These are phyloP conservation scores for Ramaria rubella DNA, from an alignment of 768 basidiomycete genomes.

Conservation along the genomic window DNA sequence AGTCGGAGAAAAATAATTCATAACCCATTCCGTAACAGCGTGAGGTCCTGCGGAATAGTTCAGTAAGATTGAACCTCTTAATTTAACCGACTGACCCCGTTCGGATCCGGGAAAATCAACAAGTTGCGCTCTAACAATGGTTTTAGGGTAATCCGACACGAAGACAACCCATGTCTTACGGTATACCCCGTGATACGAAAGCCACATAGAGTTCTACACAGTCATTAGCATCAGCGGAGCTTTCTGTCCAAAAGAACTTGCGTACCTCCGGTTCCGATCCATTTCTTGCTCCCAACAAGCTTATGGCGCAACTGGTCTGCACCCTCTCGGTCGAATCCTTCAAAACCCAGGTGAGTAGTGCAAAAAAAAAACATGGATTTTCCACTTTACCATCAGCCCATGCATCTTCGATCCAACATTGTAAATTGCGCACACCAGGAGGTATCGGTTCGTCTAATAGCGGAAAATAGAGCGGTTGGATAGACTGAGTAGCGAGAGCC, in stretches of 20 bases:
- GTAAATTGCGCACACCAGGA: slow-evolving; percentile 70
- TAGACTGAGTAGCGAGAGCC: slow-evolving; percentile 58
- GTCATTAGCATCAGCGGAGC: slow-evolving; percentile 2
- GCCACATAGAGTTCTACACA: slow-evolving; percentile 69
- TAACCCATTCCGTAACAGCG: slow-evolving; percentile 63
- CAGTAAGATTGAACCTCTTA: not conserved
- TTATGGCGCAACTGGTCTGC: slow-evolving; percentile 48
- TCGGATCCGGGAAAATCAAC: slow-evolving; percentile 55
- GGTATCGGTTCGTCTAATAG: slow-evolving; percentile 43
- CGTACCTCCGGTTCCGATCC: slow-evolving; percentile 76
- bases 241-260: not conserved
- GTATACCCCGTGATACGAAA: slow-evolving; percentile 71
- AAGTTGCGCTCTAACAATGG: slow-evolving; percentile 42
- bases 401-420: slow-evolving; percentile 73
- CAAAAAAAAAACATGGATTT: not conserved
- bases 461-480: slow-evolving; percentile 55
- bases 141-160: not conserved
- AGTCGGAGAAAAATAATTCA: slow-evolving; percentile 54
- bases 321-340: slow-evolving; percentile 72
- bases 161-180: slow-evolving; percentile 44
- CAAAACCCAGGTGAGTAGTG: not conserved
- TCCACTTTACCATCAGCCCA: slow-evolving; percentile 59
- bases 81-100: slow-evolving; percentile 32
- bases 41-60: slow-evolving; percentile 33
- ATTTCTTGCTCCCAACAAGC: slow-evolving; percentile 54